phyloP scores from a whole-genome alignment of 179 eudicot genomes.

The Silene vulgaris region DNA sequence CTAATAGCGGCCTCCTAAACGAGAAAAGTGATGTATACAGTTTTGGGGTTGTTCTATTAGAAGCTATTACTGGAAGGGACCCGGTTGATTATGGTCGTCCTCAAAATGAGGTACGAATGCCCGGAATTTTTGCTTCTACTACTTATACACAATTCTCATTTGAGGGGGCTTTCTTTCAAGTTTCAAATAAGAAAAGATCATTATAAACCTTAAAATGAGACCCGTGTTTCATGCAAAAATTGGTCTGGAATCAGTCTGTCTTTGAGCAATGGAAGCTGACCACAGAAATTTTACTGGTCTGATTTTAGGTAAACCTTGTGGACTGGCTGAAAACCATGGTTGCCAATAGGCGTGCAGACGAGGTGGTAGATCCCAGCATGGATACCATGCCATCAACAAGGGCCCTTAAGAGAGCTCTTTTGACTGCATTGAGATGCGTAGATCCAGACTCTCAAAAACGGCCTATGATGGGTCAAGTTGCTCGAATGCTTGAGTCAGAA shows the following conservation, averaged over 20 bases:
- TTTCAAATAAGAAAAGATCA: no score
- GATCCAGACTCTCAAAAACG: conserved; percentile 70
- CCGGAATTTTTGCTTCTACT: neutral
- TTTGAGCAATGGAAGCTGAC: conserved; percentile 13
- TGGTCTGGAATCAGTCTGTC: neutral
- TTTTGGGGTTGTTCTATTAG: conserved; percentile 74
- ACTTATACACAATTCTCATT: no score
- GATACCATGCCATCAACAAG: conserved; percentile 64
- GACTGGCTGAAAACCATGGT: conserved; percentile 88
- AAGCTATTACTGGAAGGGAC: conserved; percentile 75
- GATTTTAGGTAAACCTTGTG: conserved; percentile 62
- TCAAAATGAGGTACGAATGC: conserved; percentile 48
- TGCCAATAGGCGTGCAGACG: conserved; percentile 70
- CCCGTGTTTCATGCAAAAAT: neutral
- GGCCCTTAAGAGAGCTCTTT: conserved; percentile 65
- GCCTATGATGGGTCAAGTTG: conserved; percentile 71
- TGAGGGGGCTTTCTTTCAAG: no score
- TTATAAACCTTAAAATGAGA: neutral
- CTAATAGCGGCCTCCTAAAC: conserved; percentile 70
- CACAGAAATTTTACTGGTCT: conserved; percentile 5
- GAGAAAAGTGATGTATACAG: conserved; percentile 84
- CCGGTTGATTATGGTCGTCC: conserved; percentile 69
- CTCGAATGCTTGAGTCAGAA: conserved; percentile 59
- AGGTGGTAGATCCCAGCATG: conserved; percentile 68
- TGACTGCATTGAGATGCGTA: conserved; percentile 74